These are phyloP conservation scores for Calocybe gambosa DNA, from an alignment of 1,284 basidiomycete species.

Conservation along the genomic window DNA sequence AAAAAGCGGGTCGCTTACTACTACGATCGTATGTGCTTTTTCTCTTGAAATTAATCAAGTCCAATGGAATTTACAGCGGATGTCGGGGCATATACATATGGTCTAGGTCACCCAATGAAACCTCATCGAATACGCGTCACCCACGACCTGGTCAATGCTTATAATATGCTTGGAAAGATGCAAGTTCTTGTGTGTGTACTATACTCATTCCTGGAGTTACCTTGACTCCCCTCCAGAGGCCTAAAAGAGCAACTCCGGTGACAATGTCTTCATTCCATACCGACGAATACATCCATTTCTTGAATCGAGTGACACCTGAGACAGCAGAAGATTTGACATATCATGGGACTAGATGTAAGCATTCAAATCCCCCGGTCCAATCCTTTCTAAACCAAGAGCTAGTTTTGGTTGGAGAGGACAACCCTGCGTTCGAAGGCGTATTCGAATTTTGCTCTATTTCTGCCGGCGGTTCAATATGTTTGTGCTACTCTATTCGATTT, in stretches of 20 bases:
- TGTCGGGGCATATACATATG: constrained; percentile 81
- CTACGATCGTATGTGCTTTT: constrained; percentile 43
- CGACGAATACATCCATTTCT: constrained; percentile 94
- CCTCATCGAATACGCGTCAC: constrained; percentile 92
- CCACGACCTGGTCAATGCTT: constrained; percentile 87
- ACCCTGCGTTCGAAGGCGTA: constrained; percentile 92
- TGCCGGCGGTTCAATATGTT: constrained; percentile 90
- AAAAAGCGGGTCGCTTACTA: constrained; percentile 55
- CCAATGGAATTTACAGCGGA: constrained; percentile 42
- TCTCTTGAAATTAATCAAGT: constrained; percentile 1
- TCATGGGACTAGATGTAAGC: constrained; percentile 77
- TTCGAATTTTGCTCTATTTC: constrained; percentile 98
- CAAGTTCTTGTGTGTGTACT: constrained; percentile 68
- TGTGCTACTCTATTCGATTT: constrained; percentile 17
- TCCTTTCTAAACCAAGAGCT: constrained; percentile 2
- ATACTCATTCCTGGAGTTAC: neutral
- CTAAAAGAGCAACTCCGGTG: constrained; percentile 75
- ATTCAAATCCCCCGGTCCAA: neutral
- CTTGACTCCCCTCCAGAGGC: constrained; percentile 46
- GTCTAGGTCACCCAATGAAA: constrained; percentile 90
- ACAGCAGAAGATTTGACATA: constrained; percentile 81
- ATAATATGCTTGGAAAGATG: constrained; percentile 89
- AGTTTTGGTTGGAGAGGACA: constrained; percentile 93
- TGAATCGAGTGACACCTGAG: constrained; percentile 85
- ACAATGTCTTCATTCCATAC: constrained; percentile 94